A percentile compares a stretch with the other conserved stretches of the same genome.
phyloP scores from a whole-genome alignment of 805 yeast species.

The Teunomyces pallodes region DNA sequence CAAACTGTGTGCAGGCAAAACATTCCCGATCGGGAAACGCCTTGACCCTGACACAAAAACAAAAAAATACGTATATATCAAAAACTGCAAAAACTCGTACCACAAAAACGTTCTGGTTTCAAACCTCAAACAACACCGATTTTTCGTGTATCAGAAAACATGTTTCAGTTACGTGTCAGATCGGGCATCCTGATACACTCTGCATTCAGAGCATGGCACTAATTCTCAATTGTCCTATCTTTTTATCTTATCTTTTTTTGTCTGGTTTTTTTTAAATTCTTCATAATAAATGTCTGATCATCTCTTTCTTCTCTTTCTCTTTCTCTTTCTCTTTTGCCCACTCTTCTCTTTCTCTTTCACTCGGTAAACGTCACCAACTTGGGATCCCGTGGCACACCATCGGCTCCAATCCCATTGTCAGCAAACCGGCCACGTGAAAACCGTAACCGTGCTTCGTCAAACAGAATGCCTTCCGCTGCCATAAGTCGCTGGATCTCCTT shows the following conservation, averaged over 20 bases:
- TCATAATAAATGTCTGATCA: not conserved
- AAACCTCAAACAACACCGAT: no score
- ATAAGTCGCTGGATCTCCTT: constrained; percentile 51
- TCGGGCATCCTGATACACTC: no score
- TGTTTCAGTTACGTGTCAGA: no score
- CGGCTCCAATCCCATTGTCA: constrained; percentile 14
- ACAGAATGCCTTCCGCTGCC: constrained; percentile 48
- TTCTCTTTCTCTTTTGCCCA: not conserved
- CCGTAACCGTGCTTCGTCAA: constrained; percentile 67
- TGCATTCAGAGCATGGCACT: no score
- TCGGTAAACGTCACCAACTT: constrained; percentile 17
- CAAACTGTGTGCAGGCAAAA: not conserved
- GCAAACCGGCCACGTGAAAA: constrained; percentile 48
- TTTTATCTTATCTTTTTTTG: no score
- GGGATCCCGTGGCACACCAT: constrained; percentile 20
- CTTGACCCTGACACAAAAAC: no score
- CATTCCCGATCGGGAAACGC: no score
- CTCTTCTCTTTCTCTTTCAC: not conserved
- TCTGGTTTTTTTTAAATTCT: not conserved
- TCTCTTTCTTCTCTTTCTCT: not conserved
- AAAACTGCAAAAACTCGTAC: no score
- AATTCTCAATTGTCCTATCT: no score
- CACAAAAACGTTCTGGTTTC: no score
- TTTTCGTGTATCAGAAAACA: no score
- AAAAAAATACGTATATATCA: no score